Evolutionary conservation across 805 yeast species (phyloP).

Genomic region (Lachancea lanzarotensis): DNA sequence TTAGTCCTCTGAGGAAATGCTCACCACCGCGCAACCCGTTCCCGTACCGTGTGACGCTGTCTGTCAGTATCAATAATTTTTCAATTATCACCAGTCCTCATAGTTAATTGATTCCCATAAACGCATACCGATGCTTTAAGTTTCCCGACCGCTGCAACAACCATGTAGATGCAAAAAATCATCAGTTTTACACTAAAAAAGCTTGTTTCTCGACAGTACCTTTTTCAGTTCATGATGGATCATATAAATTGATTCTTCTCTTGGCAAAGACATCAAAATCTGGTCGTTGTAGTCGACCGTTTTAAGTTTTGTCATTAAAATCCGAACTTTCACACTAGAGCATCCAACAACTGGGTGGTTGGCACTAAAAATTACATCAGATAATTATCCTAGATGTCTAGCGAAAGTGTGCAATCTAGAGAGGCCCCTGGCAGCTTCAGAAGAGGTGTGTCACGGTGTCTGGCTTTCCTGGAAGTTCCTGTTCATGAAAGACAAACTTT

Average conservation of each 20-base stretch:
- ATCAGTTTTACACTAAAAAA: not conserved
- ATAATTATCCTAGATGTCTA: not conserved
- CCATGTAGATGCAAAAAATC: not conserved
- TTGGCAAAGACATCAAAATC: no score
- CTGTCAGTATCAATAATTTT: not conserved
- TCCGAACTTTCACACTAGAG: not conserved
- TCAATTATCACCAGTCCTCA: not conserved
- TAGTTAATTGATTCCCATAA: not conserved
- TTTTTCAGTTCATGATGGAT: not conserved
- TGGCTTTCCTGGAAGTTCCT: slow-evolving; percentile 28
- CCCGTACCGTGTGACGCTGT: not conserved
- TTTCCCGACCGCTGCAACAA: not conserved
- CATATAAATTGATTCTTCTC: not conserved
- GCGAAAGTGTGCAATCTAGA: not conserved
- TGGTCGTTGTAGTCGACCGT: no score
- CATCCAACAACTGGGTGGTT: not conserved
- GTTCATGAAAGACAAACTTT: slow-evolving; percentile 27
- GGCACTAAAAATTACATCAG: not conserved
- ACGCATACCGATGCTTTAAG: not conserved
- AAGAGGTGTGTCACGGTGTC: slow-evolving; percentile 1
- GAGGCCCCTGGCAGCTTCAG: not conserved
- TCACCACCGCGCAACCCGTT: no score
- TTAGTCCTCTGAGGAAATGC: no score
- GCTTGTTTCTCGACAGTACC: not conserved
- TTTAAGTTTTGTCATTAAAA: not conserved